A percentile compares a stretch with the other conserved stretches of the same genome.
Evolutionary conservation across 1,139 yeast species (phyloP).

Genomic region (Yamadazyma songkhlaensis): DNA sequence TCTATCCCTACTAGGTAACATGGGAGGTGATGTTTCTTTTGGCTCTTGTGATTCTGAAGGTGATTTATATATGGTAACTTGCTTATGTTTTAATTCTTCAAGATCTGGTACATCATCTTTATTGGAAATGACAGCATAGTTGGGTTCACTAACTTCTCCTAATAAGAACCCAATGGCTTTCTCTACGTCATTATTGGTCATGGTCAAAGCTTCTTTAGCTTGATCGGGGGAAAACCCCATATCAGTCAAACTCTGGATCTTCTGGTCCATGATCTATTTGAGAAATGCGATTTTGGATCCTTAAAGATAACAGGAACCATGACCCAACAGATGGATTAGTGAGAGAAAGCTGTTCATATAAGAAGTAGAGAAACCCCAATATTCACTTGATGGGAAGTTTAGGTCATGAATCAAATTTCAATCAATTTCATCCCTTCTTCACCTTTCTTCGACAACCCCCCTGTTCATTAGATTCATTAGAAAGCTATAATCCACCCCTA

Average conservation of each 20-base stretch:
- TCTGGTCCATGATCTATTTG: constrained; percentile 8
- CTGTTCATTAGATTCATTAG: too few species aligned
- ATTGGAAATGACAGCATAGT: constrained; percentile 9
- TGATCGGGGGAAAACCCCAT: constrained; percentile 60
- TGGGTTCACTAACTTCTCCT: constrained; percentile 23
- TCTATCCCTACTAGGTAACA: not conserved
- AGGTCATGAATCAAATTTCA: too few species aligned
- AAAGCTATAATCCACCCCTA: too few species aligned
- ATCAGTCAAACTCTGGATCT: constrained; percentile 34
- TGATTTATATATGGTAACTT: not conserved
- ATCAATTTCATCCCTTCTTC: too few species aligned
- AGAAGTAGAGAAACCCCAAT: too few species aligned
- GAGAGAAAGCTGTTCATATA: not conserved
- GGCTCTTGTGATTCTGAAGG: not conserved
- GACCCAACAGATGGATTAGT: not conserved
- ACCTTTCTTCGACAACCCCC: too few species aligned
- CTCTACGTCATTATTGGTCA: constrained; percentile 47
- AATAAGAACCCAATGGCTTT: constrained; percentile 55
- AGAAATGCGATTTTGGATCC: constrained; percentile 2
- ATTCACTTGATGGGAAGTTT: too few species aligned
- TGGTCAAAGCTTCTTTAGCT: constrained; percentile 39
- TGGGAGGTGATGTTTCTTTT: too few species aligned
- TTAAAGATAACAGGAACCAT: not conserved
- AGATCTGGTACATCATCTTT: constrained; percentile 17
- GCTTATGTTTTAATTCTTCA: not conserved